Evolutionary conservation across 148 eudicot species (phyloP).

Genomic region (Fallopia convolvulus): DNA sequence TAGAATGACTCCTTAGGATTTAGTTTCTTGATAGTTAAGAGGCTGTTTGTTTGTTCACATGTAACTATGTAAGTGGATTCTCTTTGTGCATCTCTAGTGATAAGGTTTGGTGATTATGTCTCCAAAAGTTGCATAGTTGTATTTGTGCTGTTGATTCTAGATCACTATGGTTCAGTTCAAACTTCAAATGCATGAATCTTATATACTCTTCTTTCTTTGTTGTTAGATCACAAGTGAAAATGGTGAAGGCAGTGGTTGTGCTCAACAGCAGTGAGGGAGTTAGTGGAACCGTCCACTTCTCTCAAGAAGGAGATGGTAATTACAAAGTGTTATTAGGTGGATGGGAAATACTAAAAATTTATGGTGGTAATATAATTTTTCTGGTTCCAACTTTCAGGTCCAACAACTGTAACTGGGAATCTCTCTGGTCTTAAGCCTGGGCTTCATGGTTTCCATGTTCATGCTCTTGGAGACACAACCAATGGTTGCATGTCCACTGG

Average conservation of each 20-base stretch:
- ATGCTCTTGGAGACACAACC: constrained; percentile 97
- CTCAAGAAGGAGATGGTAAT: constrained; percentile 20
- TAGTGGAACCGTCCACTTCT: constrained; percentile 19
- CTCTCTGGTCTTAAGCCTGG: constrained; percentile 87
- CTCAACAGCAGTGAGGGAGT: constrained; percentile 16
- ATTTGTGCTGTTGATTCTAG: neutral
- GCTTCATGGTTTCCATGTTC: constrained; percentile 96
- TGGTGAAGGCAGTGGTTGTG: constrained; percentile 22
- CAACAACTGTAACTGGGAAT: constrained; percentile 75
- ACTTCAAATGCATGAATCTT: neutral
- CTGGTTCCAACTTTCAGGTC: constrained; percentile 34
- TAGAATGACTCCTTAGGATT: neutral
- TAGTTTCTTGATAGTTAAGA: neutral
- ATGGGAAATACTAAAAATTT: neutral
- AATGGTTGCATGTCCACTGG: constrained; percentile 99
- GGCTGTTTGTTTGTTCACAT: neutral
- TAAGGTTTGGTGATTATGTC: neutral
- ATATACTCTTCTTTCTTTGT: constrained; percentile 7
- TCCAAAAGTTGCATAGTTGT: neutral
- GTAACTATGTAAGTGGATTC: neutral
- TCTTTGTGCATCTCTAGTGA: neutral
- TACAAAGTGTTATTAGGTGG: neutral
- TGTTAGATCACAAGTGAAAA: constrained; percentile 16
- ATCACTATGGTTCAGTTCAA: neutral
- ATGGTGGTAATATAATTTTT: neutral